Conservation (phyloP, 257 asterid species). For the Thymus quinquecostatus region DNA sequence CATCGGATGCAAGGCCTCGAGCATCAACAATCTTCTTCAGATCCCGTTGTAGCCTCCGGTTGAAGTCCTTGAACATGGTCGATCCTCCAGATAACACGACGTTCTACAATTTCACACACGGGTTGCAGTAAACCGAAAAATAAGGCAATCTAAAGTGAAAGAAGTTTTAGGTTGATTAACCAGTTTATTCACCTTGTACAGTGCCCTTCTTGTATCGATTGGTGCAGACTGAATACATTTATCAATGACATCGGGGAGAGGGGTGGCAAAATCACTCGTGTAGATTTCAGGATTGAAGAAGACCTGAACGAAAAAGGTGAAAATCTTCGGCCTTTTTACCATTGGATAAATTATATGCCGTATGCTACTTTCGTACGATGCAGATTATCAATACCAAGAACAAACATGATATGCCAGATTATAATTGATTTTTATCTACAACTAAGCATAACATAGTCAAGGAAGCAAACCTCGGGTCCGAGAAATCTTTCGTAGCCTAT, state of each 20-base stretch:
- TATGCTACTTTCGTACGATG: background rate
- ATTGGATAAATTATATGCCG: background rate
- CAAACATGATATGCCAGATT: background rate
- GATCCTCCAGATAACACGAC: slow-evolving; percentile 89
- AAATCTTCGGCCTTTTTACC: background rate
- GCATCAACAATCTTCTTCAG: slow-evolving; percentile 90
- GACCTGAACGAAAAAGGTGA: slow-evolving; percentile 53
- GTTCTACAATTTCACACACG: slow-evolving; percentile 32
- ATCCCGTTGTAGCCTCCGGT: slow-evolving; percentile 89
- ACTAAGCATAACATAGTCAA: slow-evolving; percentile 6
- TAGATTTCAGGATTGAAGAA: slow-evolving; percentile 95
- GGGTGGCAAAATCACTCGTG: slow-evolving; percentile 62
- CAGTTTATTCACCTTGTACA: slow-evolving; percentile 69
- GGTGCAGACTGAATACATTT: slow-evolving; percentile 97
- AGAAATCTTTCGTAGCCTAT: slow-evolving; percentile 97
- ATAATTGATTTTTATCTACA: background rate
- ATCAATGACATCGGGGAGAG: slow-evolving; percentile 86
- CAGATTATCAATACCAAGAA: background rate
- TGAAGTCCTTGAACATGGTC: slow-evolving; percentile 96
- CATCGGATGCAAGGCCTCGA: slow-evolving; percentile 75
- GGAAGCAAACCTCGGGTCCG: slow-evolving; percentile 87
- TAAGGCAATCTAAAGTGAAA: slow-evolving; percentile 12
- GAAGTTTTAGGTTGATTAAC: background rate
- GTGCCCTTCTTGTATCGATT: slow-evolving; percentile 95
- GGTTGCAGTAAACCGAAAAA: background rate